Evolutionary conservation across 164 flowering plant species (phyloP).

Genomic region (Berberis vulgaris): DNA sequence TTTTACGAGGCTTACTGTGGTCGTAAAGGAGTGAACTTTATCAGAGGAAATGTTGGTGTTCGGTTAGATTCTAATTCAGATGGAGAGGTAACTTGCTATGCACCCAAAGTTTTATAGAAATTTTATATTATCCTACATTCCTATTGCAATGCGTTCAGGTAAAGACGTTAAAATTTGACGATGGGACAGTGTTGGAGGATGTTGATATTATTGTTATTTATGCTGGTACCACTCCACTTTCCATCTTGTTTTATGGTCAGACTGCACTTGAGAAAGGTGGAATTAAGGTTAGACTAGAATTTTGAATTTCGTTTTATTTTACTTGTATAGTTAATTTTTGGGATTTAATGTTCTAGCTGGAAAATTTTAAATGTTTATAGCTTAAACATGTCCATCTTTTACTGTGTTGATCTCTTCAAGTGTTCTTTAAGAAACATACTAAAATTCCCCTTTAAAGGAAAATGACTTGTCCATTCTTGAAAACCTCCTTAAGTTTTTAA

Average conservation of each 20-base stretch:
- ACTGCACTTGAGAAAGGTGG: slow-evolving; percentile 93
- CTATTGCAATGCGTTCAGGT: slow-evolving; percentile 40
- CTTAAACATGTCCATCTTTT: too few relatives aligned
- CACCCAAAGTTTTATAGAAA: neutral
- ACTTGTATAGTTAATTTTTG: too few relatives aligned
- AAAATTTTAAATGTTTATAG: too few relatives aligned
- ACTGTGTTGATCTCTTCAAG: too few relatives aligned
- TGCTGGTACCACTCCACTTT: slow-evolving; percentile 89
- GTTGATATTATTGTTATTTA: slow-evolving; percentile 98
- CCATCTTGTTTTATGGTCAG: slow-evolving; percentile 74
- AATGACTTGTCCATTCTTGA: too few relatives aligned
- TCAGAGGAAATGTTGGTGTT: slow-evolving; percentile 92
- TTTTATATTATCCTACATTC: neutral
- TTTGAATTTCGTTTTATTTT: neutral
- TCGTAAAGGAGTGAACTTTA: slow-evolving; percentile 72
- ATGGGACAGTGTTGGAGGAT: slow-evolving; percentile 63
- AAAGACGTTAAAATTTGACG: slow-evolving; percentile 78
- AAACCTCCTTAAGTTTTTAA: too few relatives aligned
- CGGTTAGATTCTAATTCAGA: slow-evolving; percentile 62
- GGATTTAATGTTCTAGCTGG: too few relatives aligned
- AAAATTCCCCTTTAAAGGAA: too few relatives aligned
- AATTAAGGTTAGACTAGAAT: slow-evolving; percentile 54
- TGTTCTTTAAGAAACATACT: too few relatives aligned
- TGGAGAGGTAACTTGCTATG: slow-evolving; percentile 51
- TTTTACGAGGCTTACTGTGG: slow-evolving; percentile 92